Conservation (phyloP, 257 asterid genomes). For the Solanum dulcamara region DNA sequence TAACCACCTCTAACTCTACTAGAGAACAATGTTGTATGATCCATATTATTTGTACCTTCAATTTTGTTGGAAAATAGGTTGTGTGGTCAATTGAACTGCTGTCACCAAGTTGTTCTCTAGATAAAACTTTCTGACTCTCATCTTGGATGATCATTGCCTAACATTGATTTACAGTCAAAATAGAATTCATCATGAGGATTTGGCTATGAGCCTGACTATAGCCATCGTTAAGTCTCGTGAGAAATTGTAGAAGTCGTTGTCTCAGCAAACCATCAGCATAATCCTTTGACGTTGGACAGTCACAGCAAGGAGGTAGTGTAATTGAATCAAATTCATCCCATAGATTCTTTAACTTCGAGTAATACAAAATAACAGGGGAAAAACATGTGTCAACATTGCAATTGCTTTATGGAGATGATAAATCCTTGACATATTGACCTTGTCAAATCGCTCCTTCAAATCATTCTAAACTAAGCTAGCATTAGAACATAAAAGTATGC, state of each 20-base stretch:
- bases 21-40: no score
- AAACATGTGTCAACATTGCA: not conserved
- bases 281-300: not conserved
- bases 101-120: fast-evolving
- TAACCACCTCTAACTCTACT: no score
- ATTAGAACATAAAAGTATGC: not conserved
- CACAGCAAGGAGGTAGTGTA: not conserved
- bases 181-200: not conserved
- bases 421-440: not conserved
- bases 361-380: not conserved
- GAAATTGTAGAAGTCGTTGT: no score
- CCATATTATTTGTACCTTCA: no score
- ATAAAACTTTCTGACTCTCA: no score
- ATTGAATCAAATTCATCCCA: not conserved
- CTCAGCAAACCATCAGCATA: not conserved
- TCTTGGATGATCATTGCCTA: not conserved
- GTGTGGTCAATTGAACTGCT: no score
- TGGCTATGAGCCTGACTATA: not conserved
- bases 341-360: no score
- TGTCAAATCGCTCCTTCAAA: not conserved
- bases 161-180: not conserved
- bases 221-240: not conserved
- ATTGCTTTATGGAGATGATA: no score
- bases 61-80: not conserved
- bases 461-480: not conserved